Evolutionary conservation across 129 eudicot genomes (phyloP), one percentile per base, ranked within the genome.

Genomic region (Arctium lappa): DNA sequence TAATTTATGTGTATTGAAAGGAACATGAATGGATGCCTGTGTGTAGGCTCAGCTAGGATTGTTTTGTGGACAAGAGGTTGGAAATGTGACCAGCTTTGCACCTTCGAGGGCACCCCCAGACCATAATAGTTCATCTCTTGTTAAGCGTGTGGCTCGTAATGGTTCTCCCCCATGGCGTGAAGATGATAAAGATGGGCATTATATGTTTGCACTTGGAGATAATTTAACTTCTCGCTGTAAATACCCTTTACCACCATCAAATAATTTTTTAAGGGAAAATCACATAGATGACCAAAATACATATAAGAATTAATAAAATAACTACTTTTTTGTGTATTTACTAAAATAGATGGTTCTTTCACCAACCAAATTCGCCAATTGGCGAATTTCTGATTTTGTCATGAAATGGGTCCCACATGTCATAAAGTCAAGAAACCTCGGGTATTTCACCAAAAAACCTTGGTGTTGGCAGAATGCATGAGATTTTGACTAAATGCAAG

Each of bases 31-130:
- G 90, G 82, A 91, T 93, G 91, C 88, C 88, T 91, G 97, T 93
- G 93, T 92, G 97, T 93, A 93, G 97, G 97, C 97, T 93, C 97
- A 93, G 97, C 84, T 93, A 91, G 95, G 95, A 74, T 89, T 93
- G 79, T 93, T 88, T 89, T 85, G 81, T 93, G 95, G 85, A 81
- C 97, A 93, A 93, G 97, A 91, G 82, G 70, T 91, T 89, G 97
- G 93, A 71, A 85, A 84, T 86, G 80, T 88, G 80, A 84, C 88
- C 38, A 85, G 97, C 93, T 93, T 86, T 89, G 89, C 91, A 81
- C 82, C 92, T 78, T 79, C 89, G 72, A 85, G 85, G 86, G 87
- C 83, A 71, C 82, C 88, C 86, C 72, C 91, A 15, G 90, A 91
- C 89, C 81, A 88, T 77, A 85, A 82, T 88, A 89, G 86, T 84